Percentiles rank a stretch among this genome's conserved stretches.
Evolutionary conservation across 2,329 filamentous ascomycete genomes (phyloP).

Genomic region (Fusarium floridanum): DNA sequence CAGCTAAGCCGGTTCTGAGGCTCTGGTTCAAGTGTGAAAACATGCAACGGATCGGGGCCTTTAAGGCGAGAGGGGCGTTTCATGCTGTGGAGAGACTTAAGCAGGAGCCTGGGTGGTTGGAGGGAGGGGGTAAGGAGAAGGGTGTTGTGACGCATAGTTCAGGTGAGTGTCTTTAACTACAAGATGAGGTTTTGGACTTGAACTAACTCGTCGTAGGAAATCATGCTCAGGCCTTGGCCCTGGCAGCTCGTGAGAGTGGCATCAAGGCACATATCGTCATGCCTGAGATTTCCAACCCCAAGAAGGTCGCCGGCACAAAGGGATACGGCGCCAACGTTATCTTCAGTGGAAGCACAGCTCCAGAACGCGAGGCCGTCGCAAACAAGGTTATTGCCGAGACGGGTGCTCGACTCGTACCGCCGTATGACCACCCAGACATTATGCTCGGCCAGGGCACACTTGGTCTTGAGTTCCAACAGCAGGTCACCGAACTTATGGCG

Average conservation of each 20-base stretch:
- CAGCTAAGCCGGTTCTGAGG: conserved; percentile 74
- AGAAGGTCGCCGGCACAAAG: conserved; percentile 86
- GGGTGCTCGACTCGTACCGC: conserved; percentile 84
- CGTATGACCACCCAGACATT: conserved; percentile 93
- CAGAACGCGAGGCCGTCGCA: conserved; percentile 85
- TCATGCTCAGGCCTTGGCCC: conserved; percentile 91
- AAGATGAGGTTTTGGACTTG: background rate
- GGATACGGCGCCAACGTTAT: conserved; percentile 82
- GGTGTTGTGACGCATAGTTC: conserved; percentile 93
- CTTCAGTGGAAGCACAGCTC: conserved; percentile 84
- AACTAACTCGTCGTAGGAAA: conserved; percentile 73
- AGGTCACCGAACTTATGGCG: conserved; percentile 70
- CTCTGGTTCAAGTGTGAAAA: conserved; percentile 98
- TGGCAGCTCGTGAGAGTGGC: conserved; percentile 80
- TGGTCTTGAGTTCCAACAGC: conserved; percentile 83
- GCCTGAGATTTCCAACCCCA: conserved; percentile 86
- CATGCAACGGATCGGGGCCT: conserved; percentile 88
- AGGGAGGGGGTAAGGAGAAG: conserved; percentile 68
- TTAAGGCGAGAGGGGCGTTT: conserved; percentile 92
- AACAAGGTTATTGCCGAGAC: conserved; percentile 77
- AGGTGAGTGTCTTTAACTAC: conserved; percentile 64
- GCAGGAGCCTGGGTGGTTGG: conserved; percentile 70
- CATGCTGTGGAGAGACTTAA: conserved; percentile 82
- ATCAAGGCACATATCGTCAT: conserved; percentile 92
- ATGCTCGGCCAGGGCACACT: conserved; percentile 94